phyloP scores from a whole-genome alignment of 2,329 filamentous ascomycete species.

The Sporothrix euskadiensis region DNA sequence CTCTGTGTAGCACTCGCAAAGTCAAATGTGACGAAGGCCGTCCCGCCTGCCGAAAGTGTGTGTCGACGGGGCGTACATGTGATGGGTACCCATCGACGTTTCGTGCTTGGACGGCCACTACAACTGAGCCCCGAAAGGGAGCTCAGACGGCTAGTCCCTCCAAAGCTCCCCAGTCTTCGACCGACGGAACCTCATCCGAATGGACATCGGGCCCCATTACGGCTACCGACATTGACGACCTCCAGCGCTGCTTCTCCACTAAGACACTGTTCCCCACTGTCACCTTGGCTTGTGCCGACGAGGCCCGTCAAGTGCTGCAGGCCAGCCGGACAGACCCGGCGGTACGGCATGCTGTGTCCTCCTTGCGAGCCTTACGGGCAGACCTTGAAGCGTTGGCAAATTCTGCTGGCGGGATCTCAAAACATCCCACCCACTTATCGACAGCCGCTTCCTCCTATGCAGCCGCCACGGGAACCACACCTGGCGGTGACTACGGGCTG shows the following conservation, averaged over 20 bases:
- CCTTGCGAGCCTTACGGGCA: neutral
- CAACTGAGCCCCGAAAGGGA: neutral
- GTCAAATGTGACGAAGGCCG: constrained; percentile 12
- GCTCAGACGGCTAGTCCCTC: neutral
- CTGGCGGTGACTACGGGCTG: neutral
- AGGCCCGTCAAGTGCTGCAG: constrained; percentile 12
- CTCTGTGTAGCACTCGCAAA: neutral
- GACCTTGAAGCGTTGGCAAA: neutral
- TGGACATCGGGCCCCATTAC: neutral
- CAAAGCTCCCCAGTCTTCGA: neutral
- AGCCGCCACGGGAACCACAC: neutral
- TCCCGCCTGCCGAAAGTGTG: neutral
- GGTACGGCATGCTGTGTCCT: constrained; percentile 5
- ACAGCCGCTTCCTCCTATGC: neutral
- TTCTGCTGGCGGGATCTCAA: neutral
- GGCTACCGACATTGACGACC: neutral
- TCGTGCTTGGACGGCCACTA: neutral
- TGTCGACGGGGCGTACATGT: neutral
- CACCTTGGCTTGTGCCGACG: neutral
- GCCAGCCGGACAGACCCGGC: constrained; percentile 13
- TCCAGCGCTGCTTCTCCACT: constrained; percentile 11
- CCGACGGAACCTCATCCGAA: neutral
- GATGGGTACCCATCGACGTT: constrained; percentile 6
- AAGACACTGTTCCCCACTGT: neutral
- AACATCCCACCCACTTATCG: neutral